phyloP scores from a whole-genome alignment of 768 basidiomycete species.

The Termitomyces sp. region DNA sequence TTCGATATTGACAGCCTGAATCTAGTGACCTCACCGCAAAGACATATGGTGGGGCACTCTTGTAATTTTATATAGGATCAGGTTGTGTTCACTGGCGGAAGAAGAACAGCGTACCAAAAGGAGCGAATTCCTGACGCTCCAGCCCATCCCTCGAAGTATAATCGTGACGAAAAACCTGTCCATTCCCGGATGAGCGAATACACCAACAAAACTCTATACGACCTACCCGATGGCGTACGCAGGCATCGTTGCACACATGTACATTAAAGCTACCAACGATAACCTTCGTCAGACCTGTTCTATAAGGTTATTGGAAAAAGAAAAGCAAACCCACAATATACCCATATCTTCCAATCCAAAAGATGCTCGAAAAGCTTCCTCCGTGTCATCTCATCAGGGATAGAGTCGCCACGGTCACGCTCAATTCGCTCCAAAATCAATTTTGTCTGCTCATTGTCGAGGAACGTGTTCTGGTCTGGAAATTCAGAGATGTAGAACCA shows the following conservation, averaged over 20 bases:
- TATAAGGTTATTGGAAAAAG: neutral
- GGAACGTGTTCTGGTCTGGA: slow-evolving; percentile 45
- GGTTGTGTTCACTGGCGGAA: neutral
- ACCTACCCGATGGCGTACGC: slow-evolving; percentile 45
- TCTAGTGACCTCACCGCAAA: slow-evolving; percentile 35
- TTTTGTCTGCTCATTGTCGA: slow-evolving; percentile 36
- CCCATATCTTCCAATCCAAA: slow-evolving; percentile 49
- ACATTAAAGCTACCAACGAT: slow-evolving; percentile 38
- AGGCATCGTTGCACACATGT: slow-evolving; percentile 47
- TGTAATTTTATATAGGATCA: neutral
- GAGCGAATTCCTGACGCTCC: slow-evolving; percentile 38
- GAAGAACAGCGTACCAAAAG: slow-evolving; percentile 31
- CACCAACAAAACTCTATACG: neutral
- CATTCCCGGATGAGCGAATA: slow-evolving; percentile 1
- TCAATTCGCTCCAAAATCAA: slow-evolving; percentile 43
- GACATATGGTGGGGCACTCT: slow-evolving; percentile 49
- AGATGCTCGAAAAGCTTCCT: slow-evolving; percentile 33
- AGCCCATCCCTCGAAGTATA: slow-evolving; percentile 47
- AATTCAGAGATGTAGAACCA: slow-evolving; percentile 46
- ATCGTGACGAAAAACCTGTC: slow-evolving; percentile 42
- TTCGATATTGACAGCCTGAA: neutral
- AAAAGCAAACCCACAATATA: slow-evolving; percentile 28
- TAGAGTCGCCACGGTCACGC: slow-evolving; percentile 45
- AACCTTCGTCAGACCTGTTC: neutral
- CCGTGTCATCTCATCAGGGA: slow-evolving; percentile 38